Conservation (phyloP, 2,329 filamentous ascomycete species). For the Xylaria sp. region DNA sequence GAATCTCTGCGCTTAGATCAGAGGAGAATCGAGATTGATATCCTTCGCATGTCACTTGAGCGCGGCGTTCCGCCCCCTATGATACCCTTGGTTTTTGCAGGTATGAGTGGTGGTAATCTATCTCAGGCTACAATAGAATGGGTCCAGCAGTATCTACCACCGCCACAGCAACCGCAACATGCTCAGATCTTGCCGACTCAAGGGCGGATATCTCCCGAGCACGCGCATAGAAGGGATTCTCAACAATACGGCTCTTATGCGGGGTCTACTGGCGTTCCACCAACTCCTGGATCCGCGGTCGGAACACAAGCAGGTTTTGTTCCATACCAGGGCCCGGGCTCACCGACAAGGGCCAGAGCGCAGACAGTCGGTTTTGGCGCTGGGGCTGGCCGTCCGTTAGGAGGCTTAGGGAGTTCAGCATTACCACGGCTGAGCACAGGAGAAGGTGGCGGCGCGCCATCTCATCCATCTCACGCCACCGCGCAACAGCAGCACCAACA, state of each 20-base stretch:
- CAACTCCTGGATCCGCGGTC: constrained; percentile 57
- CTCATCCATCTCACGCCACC: constrained; percentile 59
- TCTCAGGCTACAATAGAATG: constrained; percentile 72
- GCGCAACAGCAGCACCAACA: constrained; percentile 61
- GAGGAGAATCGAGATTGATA: constrained; percentile 77
- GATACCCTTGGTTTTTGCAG: constrained; percentile 79
- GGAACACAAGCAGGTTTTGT: constrained; percentile 56
- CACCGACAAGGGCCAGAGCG: constrained; percentile 62
- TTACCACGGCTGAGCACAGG: constrained; percentile 60
- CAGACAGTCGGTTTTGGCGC: constrained; percentile 59
- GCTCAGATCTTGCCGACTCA: constrained; percentile 64
- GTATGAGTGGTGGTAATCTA: constrained; percentile 72
- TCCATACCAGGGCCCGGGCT: constrained; percentile 57
- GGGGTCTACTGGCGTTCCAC: constrained; percentile 54
- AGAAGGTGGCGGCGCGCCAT: constrained; percentile 52
- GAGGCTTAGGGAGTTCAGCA: constrained; percentile 52
- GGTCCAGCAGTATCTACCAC: constrained; percentile 71
- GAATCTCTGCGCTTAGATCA: constrained; percentile 77
- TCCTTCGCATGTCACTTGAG: constrained; percentile 74
- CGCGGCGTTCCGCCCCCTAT: constrained; percentile 79
- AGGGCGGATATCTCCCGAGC: constrained; percentile 64
- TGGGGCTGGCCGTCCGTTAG: constrained; percentile 53
- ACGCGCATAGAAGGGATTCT: constrained; percentile 66
- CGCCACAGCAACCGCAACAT: constrained; percentile 61
- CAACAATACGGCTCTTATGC: constrained; percentile 58